These are phyloP conservation scores for Suillus discolor DNA, from an alignment of 768 basidiomycete genomes.

Conservation along the genomic window DNA sequence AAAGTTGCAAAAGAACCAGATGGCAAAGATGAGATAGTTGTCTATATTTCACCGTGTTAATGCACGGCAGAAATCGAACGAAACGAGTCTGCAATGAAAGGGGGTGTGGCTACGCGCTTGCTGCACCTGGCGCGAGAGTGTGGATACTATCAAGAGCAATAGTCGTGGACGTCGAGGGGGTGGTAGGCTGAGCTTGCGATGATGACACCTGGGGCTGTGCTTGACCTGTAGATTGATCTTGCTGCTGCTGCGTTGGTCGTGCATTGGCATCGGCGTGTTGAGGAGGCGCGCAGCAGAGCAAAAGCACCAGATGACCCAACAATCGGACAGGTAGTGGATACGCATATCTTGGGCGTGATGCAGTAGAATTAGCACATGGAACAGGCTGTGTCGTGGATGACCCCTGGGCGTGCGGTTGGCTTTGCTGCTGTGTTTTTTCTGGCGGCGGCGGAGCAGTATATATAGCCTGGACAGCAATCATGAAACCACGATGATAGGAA, in stretches of 20 bases:
- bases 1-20: too few species aligned
- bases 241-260: not conserved
- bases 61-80: too few species aligned
- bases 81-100: too few species aligned
- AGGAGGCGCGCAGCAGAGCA: not conserved
- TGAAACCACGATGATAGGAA: not conserved
- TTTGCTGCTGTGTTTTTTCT: not conserved
- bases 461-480: not conserved
- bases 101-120: too few species aligned
- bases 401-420: not conserved
- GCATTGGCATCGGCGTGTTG: not conserved
- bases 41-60: too few species aligned
- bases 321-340: not conserved
- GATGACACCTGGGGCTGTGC: not conserved
- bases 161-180: not conserved
- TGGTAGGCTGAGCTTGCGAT: not conserved
- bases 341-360: not conserved
- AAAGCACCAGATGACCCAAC: not conserved
- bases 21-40: too few species aligned
- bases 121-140: too few species aligned
- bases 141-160: too few species aligned
- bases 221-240: not conserved
- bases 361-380: not conserved
- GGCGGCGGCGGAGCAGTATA: not conserved
- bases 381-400: not conserved